Conservation (phyloP, 192 early-diverging fungal species). For the Diversispora eburnea region DNA sequence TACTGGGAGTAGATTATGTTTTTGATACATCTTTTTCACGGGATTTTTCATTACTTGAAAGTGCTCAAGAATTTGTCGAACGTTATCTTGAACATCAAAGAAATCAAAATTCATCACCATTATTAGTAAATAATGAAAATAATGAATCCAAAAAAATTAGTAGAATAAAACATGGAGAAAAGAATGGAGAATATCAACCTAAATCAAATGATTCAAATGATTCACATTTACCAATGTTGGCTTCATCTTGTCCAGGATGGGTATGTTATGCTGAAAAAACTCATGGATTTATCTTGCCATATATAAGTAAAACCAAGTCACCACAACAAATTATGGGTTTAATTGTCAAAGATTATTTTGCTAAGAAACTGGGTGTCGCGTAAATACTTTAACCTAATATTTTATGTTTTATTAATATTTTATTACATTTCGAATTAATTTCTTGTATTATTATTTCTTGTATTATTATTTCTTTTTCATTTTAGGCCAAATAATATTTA, state of each 20-base stretch:
- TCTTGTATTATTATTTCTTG: not conserved
- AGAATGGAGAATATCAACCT: constrained; percentile 31
- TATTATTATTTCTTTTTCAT: not conserved
- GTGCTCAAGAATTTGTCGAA: constrained; percentile 84
- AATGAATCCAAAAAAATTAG: constrained; percentile 32
- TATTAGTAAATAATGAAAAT: constrained; percentile 30
- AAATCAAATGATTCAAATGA: constrained; percentile 21
- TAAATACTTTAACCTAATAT: constrained; percentile 25
- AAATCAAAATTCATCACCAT: constrained; percentile 23
- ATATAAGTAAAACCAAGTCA: constrained; percentile 88
- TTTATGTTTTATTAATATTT: not conserved
- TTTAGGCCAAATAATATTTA: constrained; percentile 72
- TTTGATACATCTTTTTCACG: constrained; percentile 88
- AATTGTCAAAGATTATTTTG: constrained; percentile 82
- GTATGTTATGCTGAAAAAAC: constrained; percentile 99
- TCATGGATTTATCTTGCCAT: constrained; percentile 81
- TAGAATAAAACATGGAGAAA: constrained; percentile 36
- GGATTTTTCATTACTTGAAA: constrained; percentile 82
- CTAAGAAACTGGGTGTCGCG: constrained; percentile 52
- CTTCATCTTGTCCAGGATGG: constrained; percentile 78
- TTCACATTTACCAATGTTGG: constrained; percentile 53
- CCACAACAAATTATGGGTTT: constrained; percentile 96
- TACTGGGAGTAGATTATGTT: constrained; percentile 78
- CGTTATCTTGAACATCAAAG: constrained; percentile 55
- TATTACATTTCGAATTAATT: too few species aligned